Base-by-base conservation (phyloP, 2,329 filamentous ascomycete genomes). In the Colletotrichum euphorbiae region DNA sequence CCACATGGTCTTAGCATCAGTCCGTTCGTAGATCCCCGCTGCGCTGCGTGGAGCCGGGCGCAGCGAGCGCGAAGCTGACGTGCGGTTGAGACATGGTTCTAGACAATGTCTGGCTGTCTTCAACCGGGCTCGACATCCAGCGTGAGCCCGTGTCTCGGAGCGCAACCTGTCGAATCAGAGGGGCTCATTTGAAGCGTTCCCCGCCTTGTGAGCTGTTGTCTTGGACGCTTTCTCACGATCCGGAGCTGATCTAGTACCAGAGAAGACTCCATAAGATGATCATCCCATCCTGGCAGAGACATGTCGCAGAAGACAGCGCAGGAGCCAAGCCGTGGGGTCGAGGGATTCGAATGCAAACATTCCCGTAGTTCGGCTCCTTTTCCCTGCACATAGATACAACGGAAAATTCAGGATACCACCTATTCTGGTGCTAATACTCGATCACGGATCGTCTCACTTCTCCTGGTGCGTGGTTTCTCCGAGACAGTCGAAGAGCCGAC, bases 271-370 rank as follows among this genome's bases (percentile, higher is more conserved):
- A 3, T 15, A 17, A 38, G 51, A 38, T 55, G 31, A 55, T 55
- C 51, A 19, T 7, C 13, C 31, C 38, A 12, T 1, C 33, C 51
- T 36, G 24, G 51, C 51, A 36, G 51, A 54, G 51, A 54, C 51
- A 19, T 54, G 51, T 54, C 31, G 51, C 51, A 21, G 33, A 54
- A 21, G 19, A 13, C 8, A 12, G 31, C 0, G 33, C 12, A 36
- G 11, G 31, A 21, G 31, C 51, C 51, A 54, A 21, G 31, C 31
- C 31, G 19, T 31, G 15, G 51, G 51, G 17, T 15, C 17, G 17
- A 40, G 11, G 33, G 17, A 55, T 40, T 40, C 51, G 51, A 55
- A 24, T 5, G 51, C 51, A 40, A 21, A 38, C 51, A 55, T 55
- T 55, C 51, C 17, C 42, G n/a, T 15, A 11, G 11, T 15, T 15